A percentile compares a stretch with the other conserved stretches of the same genome.
Conservation (phyloP, 306 rosid genomes). For the Quercus bicolor region DNA sequence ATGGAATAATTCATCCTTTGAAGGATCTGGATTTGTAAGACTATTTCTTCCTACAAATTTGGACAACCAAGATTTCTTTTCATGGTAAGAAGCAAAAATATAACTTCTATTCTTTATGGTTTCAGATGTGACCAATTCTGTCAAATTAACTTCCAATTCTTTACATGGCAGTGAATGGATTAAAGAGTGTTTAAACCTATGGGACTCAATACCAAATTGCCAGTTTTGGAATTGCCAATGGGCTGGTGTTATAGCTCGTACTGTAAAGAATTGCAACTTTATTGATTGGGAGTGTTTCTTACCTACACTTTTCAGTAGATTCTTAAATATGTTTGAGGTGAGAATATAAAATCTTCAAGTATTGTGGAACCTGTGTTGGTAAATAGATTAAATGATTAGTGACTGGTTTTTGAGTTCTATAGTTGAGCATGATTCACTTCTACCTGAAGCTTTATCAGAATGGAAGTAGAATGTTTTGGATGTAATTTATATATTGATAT, state of each 20-base stretch:
- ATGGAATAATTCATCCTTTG: conserved; percentile 97
- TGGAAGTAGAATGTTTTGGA: neutral
- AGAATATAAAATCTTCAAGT: conserved; percentile 29
- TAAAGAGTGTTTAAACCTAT: conserved; percentile 59
- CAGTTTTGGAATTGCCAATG: conserved; percentile 99
- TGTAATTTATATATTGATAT: neutral
- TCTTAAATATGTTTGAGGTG: conserved; percentile 97
- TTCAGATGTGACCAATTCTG: conserved; percentile 16
- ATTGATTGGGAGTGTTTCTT: conserved; percentile 79
- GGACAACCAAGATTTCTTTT: conserved; percentile 75
- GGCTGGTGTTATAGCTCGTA: conserved; percentile 94
- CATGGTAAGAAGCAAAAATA: conserved; percentile 63
- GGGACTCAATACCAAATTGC: conserved; percentile 95
- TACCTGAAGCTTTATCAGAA: neutral
- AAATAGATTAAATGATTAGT: conserved; percentile 3
- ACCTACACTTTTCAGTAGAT: conserved; percentile 85
- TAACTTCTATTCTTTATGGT: conserved; percentile 21
- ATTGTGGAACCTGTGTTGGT: conserved; percentile 16
- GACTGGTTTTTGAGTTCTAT: neutral
- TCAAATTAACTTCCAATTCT: conserved; percentile 24
- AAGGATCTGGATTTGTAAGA: conserved; percentile 93
- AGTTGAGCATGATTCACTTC: neutral
- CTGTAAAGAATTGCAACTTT: conserved; percentile 65
- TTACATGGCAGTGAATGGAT: conserved; percentile 66
- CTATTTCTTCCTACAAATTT: conserved; percentile 87